Base-by-base conservation (phyloP, 805 yeast genomes). In the Metschnikowia colocasiae region DNA sequence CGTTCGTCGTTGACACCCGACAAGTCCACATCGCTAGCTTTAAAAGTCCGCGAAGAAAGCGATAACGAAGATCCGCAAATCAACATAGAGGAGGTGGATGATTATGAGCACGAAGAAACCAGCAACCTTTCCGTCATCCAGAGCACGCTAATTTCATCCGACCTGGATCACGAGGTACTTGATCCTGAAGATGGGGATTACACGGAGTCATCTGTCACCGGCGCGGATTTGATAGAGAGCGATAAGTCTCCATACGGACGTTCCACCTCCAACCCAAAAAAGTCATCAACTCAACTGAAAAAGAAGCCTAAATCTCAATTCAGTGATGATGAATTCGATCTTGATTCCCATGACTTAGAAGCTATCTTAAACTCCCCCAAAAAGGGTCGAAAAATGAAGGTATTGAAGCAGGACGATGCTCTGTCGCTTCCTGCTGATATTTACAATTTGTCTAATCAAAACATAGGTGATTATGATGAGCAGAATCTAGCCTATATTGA, bases 381-480 rank as follows among this genome's bases (percentile, higher is more conserved):
- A 22, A 64, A 59, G 38, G 48, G 47, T n/a, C 56, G 60, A 16
- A 63, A 58, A 40, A 50, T 62, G 41, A 59, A 54, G 35, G 38
- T 53, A 2, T 42, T 48, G 6, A 45, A 45, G 32, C 46, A 42
- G 25, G 34, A 27, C 6, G 38, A 36, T 32, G 47, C 43, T 1
- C 3, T 30, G 3, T 38, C 60, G 4, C 48, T 49, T 8, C 53
- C 66, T 0, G 52, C 54, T 2, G 45, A 57, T 1, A 33, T 61
- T 5, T 58, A 55, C 45, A 67, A 66, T 39, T 23, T 57, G 9
- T 65, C 70, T 2, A 56, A 60, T 40, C 69, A 61, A 16, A 62
- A 67, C 30, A 43, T 66, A 3, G 73, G 72, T 16, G 73, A 68
- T 33, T 68, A 69, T 42, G 68, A 61, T 6, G 74, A 67, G 46